Base-by-base conservation (phyloP, 768 basidiomycete genomes). In the Ramaria sp. region DNA sequence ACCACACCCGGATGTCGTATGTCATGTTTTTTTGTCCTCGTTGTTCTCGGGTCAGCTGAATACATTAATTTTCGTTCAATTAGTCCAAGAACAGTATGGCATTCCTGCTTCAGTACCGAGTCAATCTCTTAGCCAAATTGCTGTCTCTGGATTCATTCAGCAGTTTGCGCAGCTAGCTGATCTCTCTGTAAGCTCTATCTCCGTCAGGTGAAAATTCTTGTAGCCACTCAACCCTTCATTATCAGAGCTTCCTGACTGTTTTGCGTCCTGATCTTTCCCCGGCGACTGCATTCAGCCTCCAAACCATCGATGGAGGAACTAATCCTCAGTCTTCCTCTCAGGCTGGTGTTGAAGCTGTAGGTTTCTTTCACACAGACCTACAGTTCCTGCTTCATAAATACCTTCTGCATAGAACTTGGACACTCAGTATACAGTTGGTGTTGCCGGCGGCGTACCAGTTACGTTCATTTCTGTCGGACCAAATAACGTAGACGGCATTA, bases 341-440 rank as follows among this genome's bases (percentile, higher is more conserved):
- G 10, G 58, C 58, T 36, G 58, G 56, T 42, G 34, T 57, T 34
- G 58, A 59, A 34, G 56, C 58, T 13, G 32, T 48, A 32, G 22
- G 18, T 20, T 10, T 41, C 47, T 28, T 34, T 34, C 32, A 34
- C 2, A 34, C 13, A 34, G 6, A 18, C 36, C 27, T 28, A 15
- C 28, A 7, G 20, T 20, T 32, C 8, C 8, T 22, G 20, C 8
- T 39, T 20, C 36, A 36, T 28, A 37, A 44, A 32, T 51, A 22
- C 28, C 20, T 39, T 55, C 7, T 6, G n/a, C 44, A 10, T 37
- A 61, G 66, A 62, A 68, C 57, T 61, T 71, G 25, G 70, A 71
- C 55, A 67, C 63, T n/a, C 66, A 71, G 45, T 69, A 67, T 55
- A 69, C 69, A n/a, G 56, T 70, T 38, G 69, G 69, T 12, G 37